Conservation (phyloP, 139 green algal genomes). For the Picochlorum sp. region DNA sequence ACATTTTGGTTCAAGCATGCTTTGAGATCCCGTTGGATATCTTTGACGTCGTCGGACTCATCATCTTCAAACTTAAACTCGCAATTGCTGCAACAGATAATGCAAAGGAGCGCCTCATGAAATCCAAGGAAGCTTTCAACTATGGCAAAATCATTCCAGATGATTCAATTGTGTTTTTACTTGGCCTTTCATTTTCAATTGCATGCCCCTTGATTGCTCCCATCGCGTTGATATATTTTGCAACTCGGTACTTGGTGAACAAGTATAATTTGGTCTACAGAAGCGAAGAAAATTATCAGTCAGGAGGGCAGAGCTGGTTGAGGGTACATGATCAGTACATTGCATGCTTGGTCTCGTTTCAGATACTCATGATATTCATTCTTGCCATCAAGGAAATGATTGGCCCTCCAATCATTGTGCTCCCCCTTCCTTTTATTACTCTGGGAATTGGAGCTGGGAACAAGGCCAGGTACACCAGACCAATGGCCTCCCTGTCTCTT, state of each 20-base stretch:
- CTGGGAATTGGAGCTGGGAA: not conserved
- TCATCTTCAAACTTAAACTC: not conserved
- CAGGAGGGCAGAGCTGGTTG: not conserved
- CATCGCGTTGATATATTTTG: conserved; percentile 2
- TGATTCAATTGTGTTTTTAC: not conserved
- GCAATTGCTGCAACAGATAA: not conserved
- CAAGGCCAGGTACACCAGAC: not conserved
- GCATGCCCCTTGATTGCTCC: conserved; percentile 4
- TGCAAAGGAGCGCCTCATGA: not conserved
- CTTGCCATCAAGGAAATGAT: conserved; percentile 5
- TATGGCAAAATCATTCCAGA: not conserved
- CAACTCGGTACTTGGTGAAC: conserved; percentile 1
- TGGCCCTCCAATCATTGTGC: conserved; percentile 2
- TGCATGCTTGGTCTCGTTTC: not conserved
- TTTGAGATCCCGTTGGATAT: conserved; percentile 16
- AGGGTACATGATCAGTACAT: conserved; percentile 2
- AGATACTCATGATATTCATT: conserved; percentile 2
- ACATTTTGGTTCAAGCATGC: conserved; percentile 17
- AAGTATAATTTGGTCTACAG: conserved; percentile 5
- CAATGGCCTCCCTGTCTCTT: not conserved
- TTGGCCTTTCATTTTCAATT: conserved; percentile 1
- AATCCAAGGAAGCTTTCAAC: not conserved
- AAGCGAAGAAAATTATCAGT: not conserved
- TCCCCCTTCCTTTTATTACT: conserved; percentile 6
- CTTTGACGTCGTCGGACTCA: conserved; percentile 9